These are phyloP conservation scores for Carex scoparia DNA, from an alignment of 176 grass and related monocot species.

Conservation along the genomic window DNA sequence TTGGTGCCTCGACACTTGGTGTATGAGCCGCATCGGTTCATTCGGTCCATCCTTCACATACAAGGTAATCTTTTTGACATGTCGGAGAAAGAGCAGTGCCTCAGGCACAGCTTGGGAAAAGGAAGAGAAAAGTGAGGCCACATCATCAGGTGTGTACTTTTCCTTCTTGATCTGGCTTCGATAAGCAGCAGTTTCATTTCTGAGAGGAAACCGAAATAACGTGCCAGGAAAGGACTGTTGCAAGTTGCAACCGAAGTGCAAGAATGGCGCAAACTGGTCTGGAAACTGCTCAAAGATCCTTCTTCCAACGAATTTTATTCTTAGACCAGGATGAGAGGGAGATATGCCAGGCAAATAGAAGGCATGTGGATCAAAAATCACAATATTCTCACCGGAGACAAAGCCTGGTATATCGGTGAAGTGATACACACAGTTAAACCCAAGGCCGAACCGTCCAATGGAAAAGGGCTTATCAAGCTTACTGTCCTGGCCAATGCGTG, in stretches of 20 bases:
- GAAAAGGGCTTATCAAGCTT: conserved; percentile 98
- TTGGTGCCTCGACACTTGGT: conserved; percentile 57
- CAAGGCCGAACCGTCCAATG: conserved; percentile 93
- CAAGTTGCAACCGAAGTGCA: conserved; percentile 91
- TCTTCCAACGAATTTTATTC: conserved; percentile 86
- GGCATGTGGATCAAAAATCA: conserved; percentile 97
- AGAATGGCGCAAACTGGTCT: conserved; percentile 91
- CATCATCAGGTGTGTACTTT: conserved; percentile 83
- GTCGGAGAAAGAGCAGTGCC: conserved; percentile 81
- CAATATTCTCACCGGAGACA: conserved; percentile 97
- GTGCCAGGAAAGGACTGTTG: conserved; percentile 90
- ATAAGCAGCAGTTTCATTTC: conserved; percentile 68
- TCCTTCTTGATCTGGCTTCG: conserved; percentile 98
- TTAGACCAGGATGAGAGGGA: conserved; percentile 90
- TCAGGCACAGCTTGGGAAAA: conserved; percentile 88
- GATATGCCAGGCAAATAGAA: conserved; percentile 93
- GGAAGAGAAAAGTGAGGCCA: conserved; percentile 76
- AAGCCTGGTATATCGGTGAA: conserved; percentile 98
- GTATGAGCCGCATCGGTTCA: conserved; percentile 71
- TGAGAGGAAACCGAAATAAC: conserved; percentile 93
- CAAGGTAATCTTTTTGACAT: conserved; percentile 75
- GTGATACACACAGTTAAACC: conserved; percentile 98
- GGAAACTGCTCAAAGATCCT: conserved; percentile 94
- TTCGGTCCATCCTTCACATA: conserved; percentile 79
- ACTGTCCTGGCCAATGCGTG: conserved; percentile 93